Conservation (phyloP, 2,329 filamentous ascomycete species). For the Parascedosporium putredinis region DNA sequence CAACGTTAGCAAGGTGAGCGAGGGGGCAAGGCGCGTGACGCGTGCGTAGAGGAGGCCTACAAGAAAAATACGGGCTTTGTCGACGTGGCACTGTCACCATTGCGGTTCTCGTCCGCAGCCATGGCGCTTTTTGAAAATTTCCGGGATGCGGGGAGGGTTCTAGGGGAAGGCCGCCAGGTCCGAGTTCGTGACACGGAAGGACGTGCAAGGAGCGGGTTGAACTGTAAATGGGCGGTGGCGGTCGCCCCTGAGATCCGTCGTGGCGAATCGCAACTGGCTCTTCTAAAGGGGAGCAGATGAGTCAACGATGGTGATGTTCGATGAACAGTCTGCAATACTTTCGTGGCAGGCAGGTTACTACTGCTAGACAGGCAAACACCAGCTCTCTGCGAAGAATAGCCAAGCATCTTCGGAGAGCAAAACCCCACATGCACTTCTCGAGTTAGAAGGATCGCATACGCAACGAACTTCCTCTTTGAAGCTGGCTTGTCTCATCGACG, state of each 20-base stretch:
- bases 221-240: background rate
- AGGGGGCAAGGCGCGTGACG: background rate
- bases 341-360: background rate
- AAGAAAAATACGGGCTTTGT: slow-evolving; percentile 33
- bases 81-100: background rate
- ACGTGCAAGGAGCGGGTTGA: background rate
- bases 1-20: background rate
- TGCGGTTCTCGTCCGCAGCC: background rate
- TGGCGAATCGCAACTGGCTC: background rate
- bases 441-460: too few species aligned
- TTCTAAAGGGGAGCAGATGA: background rate
- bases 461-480: background rate
- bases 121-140: background rate
- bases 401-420: background rate
- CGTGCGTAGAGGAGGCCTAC: slow-evolving; percentile 17
- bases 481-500: background rate
- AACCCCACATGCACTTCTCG: background rate
- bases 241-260: background rate
- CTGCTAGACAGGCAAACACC: background rate
- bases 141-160: background rate
- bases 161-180: background rate
- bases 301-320: background rate
- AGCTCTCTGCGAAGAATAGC: background rate
- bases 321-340: background rate
- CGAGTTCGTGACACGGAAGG: background rate